Conservation (phyloP, 2,329 filamentous ascomycete genomes). For the Ilyonectria destructans region DNA sequence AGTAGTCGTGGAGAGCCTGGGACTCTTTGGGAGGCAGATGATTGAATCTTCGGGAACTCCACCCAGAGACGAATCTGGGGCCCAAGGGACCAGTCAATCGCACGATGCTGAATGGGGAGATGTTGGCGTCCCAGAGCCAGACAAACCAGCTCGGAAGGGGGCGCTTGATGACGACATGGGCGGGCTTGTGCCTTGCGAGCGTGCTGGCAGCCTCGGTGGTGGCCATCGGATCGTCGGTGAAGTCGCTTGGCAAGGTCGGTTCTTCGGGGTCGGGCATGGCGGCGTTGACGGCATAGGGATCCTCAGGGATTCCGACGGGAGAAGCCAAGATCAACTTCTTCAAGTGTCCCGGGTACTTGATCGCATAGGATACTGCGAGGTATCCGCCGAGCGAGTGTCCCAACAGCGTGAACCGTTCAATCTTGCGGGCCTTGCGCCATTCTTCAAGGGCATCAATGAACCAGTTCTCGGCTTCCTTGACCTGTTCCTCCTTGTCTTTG, state of each 20-base stretch:
- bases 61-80: slow-evolving; percentile 92
- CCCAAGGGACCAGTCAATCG: slow-evolving; percentile 91
- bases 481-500: slow-evolving; percentile 85
- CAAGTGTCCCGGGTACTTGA: slow-evolving; percentile 94
- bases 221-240: slow-evolving; percentile 80
- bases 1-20: slow-evolving; percentile 90
- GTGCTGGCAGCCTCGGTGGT: slow-evolving; percentile 62
- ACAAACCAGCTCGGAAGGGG: slow-evolving; percentile 88
- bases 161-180: slow-evolving; percentile 58
- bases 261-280: slow-evolving; percentile 84
- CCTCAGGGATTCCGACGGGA: slow-evolving; percentile 94
- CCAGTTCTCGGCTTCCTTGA: slow-evolving; percentile 92
- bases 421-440: slow-evolving; percentile 90
- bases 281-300: slow-evolving; percentile 89
- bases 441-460: slow-evolving; percentile 97
- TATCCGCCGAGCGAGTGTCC: slow-evolving; percentile 97
- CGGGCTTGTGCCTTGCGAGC: slow-evolving; percentile 55
- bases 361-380: slow-evolving; percentile 92
- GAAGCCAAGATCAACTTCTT: slow-evolving; percentile 98
- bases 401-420: slow-evolving; percentile 93
- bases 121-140: slow-evolving; percentile 97
- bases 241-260: slow-evolving; percentile 83
- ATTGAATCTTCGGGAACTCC: slow-evolving; percentile 93
- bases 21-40: slow-evolving; percentile 87
- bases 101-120: slow-evolving; percentile 94